Conservation (phyloP, 352 stramenopile species). For the Phytophthora cajani region DNA sequence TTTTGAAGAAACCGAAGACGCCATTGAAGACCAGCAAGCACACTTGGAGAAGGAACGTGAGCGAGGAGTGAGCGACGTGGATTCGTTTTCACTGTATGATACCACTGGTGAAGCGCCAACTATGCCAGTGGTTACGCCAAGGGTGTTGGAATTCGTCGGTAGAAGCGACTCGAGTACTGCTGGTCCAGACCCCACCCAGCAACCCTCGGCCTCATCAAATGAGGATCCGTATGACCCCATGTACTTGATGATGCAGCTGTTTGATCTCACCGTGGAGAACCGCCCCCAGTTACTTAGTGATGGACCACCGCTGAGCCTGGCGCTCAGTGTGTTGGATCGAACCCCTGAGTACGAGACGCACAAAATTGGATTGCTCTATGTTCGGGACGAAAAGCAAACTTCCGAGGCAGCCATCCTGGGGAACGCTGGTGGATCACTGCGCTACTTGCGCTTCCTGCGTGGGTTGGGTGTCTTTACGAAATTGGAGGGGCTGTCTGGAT, state of each 20-base stretch:
- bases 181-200: neutral
- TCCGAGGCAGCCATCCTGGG: conserved; percentile 75
- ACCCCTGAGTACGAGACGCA: conserved; percentile 86
- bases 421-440: conserved; percentile 73
- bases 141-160: conserved; percentile 16
- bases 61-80: conserved; percentile 22
- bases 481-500: conserved; percentile 70
- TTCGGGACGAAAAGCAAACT: conserved; percentile 61
- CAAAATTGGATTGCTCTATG: conserved; percentile 87
- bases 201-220: neutral
- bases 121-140: conserved; percentile 9
- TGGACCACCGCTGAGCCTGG: conserved; percentile 59
- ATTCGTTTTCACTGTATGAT: conserved; percentile 40
- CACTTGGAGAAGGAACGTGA: conserved; percentile 6
- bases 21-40: conserved; percentile 1
- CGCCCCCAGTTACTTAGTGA: conserved; percentile 70
- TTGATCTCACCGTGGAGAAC: conserved; percentile 63
- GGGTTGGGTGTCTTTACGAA: conserved; percentile 72
- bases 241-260: conserved; percentile 87
- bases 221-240: conserved; percentile 55
- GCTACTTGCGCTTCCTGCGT: conserved; percentile 79
- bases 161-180: neutral
- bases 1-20: conserved; percentile 32
- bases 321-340: conserved; percentile 79
- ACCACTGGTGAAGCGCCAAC: conserved; percentile 2